A percentile compares a stretch with the other conserved stretches of the same genome.
Evolutionary conservation across 257 asterid species (phyloP).

Genomic region (Solanum medicagineum): DNA sequence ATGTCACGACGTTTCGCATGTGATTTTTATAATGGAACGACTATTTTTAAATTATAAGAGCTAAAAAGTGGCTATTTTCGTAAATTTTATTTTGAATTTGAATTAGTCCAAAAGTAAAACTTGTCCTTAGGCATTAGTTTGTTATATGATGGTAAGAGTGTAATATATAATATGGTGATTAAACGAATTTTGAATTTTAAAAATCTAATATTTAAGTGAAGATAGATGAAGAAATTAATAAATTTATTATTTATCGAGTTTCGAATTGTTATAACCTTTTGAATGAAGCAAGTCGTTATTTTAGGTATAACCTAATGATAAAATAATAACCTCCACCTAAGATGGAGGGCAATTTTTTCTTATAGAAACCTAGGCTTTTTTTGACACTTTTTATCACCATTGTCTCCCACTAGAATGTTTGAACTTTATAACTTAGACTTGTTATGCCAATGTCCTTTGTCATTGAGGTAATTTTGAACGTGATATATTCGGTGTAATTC

Average conservation of each 20-base stretch:
- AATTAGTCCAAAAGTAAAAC: background rate
- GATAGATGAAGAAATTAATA: background rate
- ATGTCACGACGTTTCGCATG: background rate
- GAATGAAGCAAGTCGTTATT: background rate
- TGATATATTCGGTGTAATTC: too few relatives aligned
- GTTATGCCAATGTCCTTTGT: background rate
- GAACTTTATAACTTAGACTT: background rate
- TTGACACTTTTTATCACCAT: background rate
- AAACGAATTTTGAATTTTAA: background rate
- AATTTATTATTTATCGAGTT: background rate
- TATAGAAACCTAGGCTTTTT: background rate
- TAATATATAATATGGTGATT: background rate
- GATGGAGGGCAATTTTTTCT: background rate
- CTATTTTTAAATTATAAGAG: background rate
- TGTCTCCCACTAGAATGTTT: background rate
- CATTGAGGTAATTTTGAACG: background rate
- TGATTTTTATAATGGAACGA: background rate
- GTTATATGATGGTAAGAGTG: background rate
- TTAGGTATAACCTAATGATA: background rate
- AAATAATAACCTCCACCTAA: background rate
- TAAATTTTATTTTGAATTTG: background rate
- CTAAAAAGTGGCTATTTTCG: background rate
- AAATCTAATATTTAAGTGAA: background rate
- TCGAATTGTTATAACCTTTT: background rate
- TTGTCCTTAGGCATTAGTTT: background rate